Base-by-base conservation (phyloP, 2,329 filamentous ascomycete species). In the Xylaria sp. region DNA sequence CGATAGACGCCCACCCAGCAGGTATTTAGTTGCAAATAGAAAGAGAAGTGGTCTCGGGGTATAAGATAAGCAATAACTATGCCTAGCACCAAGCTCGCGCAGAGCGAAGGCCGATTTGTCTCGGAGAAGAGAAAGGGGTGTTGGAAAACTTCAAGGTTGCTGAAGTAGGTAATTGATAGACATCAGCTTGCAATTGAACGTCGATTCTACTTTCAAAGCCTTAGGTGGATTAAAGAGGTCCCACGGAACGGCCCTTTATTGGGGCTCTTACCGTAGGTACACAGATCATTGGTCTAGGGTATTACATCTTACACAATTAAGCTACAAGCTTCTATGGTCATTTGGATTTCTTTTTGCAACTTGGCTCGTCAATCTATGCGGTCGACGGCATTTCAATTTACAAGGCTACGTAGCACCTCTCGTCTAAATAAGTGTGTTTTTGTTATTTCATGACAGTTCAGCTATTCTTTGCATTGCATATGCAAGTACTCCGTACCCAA, bases 391-490 rank as follows among this genome's bases (percentile, higher is more conserved):
- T 17, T 27, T 27, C 24, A 27, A 27, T 27, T 47, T 17, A 47
- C 4, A 17, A n/a, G 5, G 17, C 42, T 47, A 19, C n/a, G 4
- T 5, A 47, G 42, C 27, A 17, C 32, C 17, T 17, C 9, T 3
- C 50, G 17, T 47, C 42, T 17, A 47, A 7, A 19, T 47, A 19
- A 1, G n/a, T 14, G 3, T 8, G 6, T 36, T 36, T 36, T 36
- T 3, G 34, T 36, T 36, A 11, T 7, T 36, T 19, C 4, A 48
- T 50, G 27, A 60, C 21, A 59, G 42, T 19, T 17, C 32, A 19
- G 56, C 24, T 32, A 42, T 17, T 17, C 57, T 21, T 19, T 45
- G 21, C 45, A 53, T 34, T 24, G 59, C 48, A 53, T 61, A 53
- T 61, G 59, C 34, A 61, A 45, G 6, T 30, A 45, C 27, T 4